Conservation (phyloP, 805 yeast genomes). For the Saccharomycopsis vini region DNA sequence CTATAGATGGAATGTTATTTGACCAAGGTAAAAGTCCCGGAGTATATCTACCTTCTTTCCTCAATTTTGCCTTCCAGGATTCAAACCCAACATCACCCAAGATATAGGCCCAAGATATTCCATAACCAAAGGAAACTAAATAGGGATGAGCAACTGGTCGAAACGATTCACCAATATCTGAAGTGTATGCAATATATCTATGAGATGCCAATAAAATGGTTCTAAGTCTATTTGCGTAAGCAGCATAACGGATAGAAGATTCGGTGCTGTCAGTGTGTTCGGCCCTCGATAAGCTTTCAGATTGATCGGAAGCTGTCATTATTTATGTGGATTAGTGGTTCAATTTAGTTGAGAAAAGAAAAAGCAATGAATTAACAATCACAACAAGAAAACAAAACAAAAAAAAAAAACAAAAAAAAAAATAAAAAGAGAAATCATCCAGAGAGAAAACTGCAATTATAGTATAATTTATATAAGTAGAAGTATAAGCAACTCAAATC, state of each 20-base stretch:
- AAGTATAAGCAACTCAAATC: too few species aligned
- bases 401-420: too few species aligned
- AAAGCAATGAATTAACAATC: too few species aligned
- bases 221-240: conserved; percentile 67
- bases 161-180: conserved; percentile 81
- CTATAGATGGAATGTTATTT: conserved; percentile 29
- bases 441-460: too few species aligned
- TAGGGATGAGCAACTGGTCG: conserved; percentile 70
- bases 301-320: background rate
- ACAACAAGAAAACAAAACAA: too few species aligned
- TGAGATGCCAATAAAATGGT: conserved; percentile 67
- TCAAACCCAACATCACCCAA: conserved; percentile 68
- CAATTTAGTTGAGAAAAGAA: too few species aligned
- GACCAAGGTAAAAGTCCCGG: conserved; percentile 69
- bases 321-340: background rate
- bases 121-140: conserved; percentile 59
- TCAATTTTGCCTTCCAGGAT: conserved; percentile 62
- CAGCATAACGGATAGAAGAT: conserved; percentile 60
- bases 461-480: too few species aligned
- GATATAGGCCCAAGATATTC: conserved; percentile 66
- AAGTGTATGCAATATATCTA: conserved; percentile 77
- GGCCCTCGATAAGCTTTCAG: background rate
- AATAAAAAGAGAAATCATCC: too few species aligned
- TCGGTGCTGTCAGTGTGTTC: conserved; percentile 34
- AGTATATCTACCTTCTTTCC: conserved; percentile 52